These are phyloP conservation scores for Talaromyces stipitatus DNA, from an alignment of 495 filamentous ascomycete genomes.

Conservation along the genomic window DNA sequence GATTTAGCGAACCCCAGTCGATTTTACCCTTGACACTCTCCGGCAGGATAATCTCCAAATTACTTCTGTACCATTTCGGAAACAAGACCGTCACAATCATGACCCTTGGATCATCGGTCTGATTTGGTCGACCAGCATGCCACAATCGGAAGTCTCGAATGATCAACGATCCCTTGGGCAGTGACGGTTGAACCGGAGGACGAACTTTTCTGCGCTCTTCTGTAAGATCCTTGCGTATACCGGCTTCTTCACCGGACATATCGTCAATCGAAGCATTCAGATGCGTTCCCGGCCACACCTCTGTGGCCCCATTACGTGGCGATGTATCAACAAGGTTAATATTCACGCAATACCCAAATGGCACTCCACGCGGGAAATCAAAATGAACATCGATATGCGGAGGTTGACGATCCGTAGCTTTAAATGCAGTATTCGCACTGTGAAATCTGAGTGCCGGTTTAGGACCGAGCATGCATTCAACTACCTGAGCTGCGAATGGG, in stretches of 20 bases:
- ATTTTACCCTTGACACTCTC: conserved; percentile 12
- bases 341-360: conserved; percentile 17
- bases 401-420: conserved; percentile 34
- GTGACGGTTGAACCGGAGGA: conserved; percentile 27
- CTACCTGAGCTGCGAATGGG: conserved; percentile 41
- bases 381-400: conserved; percentile 51
- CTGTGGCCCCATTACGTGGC: conserved; percentile 31
- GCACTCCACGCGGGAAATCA: conserved; percentile 30
- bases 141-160: conserved; percentile 35
- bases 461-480: conserved; percentile 41
- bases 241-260: conserved; percentile 16
- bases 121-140: conserved; percentile 40
- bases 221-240: conserved; percentile 18
- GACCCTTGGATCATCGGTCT: conserved; percentile 29
- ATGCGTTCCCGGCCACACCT: conserved; percentile 38
- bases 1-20: conserved; percentile 11
- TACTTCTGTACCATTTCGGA: conserved; percentile 21
- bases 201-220: conserved; percentile 21
- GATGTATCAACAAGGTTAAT: conserved; percentile 18
- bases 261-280: conserved; percentile 13
- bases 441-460: conserved; percentile 40
- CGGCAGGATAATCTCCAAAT: conserved; percentile 14
- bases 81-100: conserved; percentile 32
- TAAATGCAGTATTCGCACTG: conserved; percentile 46
- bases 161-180: conserved; percentile 31